Evolutionary conservation across 345 rosid species (phyloP).

Genomic region (Adansonia digitata): DNA sequence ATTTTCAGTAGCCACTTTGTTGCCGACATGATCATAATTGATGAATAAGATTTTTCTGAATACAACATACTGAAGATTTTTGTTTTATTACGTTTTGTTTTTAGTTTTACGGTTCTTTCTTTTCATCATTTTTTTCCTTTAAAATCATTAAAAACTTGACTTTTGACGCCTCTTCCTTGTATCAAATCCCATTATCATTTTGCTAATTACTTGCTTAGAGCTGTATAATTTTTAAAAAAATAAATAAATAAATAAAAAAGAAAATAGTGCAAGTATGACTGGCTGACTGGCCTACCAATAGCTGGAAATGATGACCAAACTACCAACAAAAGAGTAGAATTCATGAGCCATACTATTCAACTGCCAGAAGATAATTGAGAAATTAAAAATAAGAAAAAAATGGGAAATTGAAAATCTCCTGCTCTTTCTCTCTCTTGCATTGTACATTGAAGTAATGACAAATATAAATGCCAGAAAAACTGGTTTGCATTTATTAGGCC

Average conservation of each 20-base stretch:
- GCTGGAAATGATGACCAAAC: constrained; percentile 40
- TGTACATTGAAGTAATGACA: constrained; percentile 18
- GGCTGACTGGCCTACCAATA: constrained; percentile 24
- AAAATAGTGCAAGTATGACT: background rate
- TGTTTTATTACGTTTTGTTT: background rate
- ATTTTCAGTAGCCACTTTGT: constrained; percentile 1
- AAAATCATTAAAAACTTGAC: background rate
- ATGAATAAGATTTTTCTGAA: background rate
- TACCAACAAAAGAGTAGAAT: constrained; percentile 23
- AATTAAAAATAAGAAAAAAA: background rate
- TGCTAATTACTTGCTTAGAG: background rate
- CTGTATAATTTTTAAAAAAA: background rate
- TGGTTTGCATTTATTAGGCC: constrained; percentile 30
- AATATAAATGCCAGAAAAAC: constrained; percentile 30
- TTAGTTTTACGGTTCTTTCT: background rate
- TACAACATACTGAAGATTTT: background rate
- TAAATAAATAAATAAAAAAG: background rate
- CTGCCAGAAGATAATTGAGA: background rate
- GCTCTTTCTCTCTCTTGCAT: background rate
- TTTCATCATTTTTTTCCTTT: background rate
- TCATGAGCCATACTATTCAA: constrained; percentile 15
- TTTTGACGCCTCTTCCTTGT: background rate
- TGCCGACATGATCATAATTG: constrained; percentile 30
- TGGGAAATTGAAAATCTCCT: background rate
- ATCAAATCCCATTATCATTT: background rate